Evolutionary conservation across 495 filamentous ascomycete species (phyloP), one percentile per base, ranked within the genome.

Genomic region (Apiosordaria backusii): DNA sequence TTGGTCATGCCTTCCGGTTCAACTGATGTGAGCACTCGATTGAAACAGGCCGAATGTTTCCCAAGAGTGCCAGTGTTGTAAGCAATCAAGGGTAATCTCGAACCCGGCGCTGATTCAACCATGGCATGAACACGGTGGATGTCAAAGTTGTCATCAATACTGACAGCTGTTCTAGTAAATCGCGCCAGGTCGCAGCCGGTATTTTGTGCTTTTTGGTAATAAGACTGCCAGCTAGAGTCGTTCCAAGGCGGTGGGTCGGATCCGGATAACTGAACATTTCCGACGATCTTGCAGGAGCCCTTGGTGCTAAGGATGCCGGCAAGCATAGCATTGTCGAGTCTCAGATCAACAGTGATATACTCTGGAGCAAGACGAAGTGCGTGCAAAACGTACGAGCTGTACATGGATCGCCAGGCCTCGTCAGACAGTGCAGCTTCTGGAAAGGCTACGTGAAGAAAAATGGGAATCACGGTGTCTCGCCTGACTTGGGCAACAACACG

Each of bases 241-340:
- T 81, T 76, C 90, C 90, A 92, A 18, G 81, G 71, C 2, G 75
- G 74, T 15, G 78, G 74, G 6, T 79, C 75, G 23, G 79, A 64
- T 26, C 81, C 65, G 5, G 70, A 64, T 55, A 83, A 75, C 66
- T 84, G 72, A 55, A 80, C 74, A 65, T 86, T 82, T 16, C 86
- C 90, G 45, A 92, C 88, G 22, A 90, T 81, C 65, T 89, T 89
- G 4, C 87, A 89, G n/a, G 76, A 78, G 0, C 89, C 88, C 65
- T 85, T 83, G 54, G 65, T 74, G 52, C 69, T 65, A 4, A 89
- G 74, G 52, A 90, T 77, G 26, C 78, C 77, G 4, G 76, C 68
- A 3, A 88, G 72, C 4, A 76, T 67, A 3, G 77, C 70, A 4
- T 84, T 71, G 50, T 84, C 77, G 58, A 86, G 78, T 7, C 78